Base-by-base conservation (phyloP, 2,329 filamentous ascomycete species). In the Fusarium floridanum region DNA sequence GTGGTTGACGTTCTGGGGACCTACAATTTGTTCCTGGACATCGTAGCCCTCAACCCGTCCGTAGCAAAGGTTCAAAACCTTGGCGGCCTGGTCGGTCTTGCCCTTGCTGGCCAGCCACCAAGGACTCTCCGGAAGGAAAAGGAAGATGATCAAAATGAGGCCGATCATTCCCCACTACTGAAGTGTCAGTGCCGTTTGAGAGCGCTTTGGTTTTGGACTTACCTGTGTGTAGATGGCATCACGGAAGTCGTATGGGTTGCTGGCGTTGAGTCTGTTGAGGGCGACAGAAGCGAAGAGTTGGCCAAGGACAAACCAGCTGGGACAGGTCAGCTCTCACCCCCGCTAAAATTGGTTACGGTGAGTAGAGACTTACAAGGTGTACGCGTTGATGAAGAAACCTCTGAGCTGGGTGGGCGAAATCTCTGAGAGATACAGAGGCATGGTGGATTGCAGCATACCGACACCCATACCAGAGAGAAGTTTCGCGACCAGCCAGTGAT, bases 401-500 rank as follows among this genome's bases (percentile, higher is more conserved):
- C 72, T 50, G 1, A 74, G 57, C 36, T 72, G 70, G 10, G 67
- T 69, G 20, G 72, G 72, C 4, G 72, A 64, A n/a, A 70, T 70
- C 16, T 74, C 72, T 2, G 72, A 65, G 2, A 74, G 63, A 20
- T 74, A 74, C 5, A 74, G 45, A 6, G 70, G 72, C 27, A 74
- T 16, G 12, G 72, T 72, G 5, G 70, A 65, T 12, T 74, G 72
- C 6, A 74, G 34, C 61, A 69, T 67, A 24, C 72, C 72, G 10
- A 74, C 70, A 5, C 70, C 72, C 55, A 74, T 67, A 10, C 70
- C 72, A 6, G 70, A 69, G 12, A 74, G 63, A 22, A 74, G 41
- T 34, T 72, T 74, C 14, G 70, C 72, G 9, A 71, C 70, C 3
- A 72, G 57, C 72, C 72, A 74, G 14, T 72, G 66, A 17, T 70